Percentiles rank a stretch among this genome's conserved stretches.
These are phyloP conservation scores for Aspergillus indologenus DNA, from an alignment of 495 filamentous ascomycete species.

Conservation along the genomic window DNA sequence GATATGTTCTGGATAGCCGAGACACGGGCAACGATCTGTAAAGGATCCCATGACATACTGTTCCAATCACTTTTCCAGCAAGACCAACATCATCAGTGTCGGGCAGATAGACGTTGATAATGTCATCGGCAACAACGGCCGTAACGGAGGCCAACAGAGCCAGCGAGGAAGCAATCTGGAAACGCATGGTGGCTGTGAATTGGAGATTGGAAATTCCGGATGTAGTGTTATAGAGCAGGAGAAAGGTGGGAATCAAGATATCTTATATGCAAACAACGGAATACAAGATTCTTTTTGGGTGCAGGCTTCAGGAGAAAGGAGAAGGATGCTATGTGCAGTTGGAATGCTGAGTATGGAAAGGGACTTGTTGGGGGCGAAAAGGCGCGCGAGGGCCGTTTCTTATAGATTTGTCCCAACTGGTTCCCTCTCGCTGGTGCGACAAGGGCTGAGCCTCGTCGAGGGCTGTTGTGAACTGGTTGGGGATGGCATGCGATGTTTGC, in stretches of 20 bases:
- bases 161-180: constrained; percentile 18
- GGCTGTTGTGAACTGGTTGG: not conserved
- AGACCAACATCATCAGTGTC: constrained; percentile 7
- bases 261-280: not conserved
- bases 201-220: not conserved
- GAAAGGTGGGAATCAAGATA: not conserved
- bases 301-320: not conserved
- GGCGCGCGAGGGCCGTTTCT: not conserved
- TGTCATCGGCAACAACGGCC: constrained; percentile 29
- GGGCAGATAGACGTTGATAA: constrained; percentile 32
- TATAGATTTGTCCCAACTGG: not conserved
- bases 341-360: not conserved
- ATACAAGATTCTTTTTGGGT: not conserved
- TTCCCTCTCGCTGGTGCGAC: constrained; percentile 1
- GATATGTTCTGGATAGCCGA: not conserved
- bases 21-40: not conserved
- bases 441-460: not conserved
- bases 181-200: constrained; percentile 26
- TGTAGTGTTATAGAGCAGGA: not conserved
- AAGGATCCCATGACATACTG: constrained; percentile 16
- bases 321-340: not conserved
- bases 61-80: constrained; percentile 21
- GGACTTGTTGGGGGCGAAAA: not conserved
- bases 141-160: constrained; percentile 29
- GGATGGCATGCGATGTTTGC: not conserved